Evolutionary conservation across 352 stramenopile species (phyloP).

Genomic region (Achlya hypogyna): DNA sequence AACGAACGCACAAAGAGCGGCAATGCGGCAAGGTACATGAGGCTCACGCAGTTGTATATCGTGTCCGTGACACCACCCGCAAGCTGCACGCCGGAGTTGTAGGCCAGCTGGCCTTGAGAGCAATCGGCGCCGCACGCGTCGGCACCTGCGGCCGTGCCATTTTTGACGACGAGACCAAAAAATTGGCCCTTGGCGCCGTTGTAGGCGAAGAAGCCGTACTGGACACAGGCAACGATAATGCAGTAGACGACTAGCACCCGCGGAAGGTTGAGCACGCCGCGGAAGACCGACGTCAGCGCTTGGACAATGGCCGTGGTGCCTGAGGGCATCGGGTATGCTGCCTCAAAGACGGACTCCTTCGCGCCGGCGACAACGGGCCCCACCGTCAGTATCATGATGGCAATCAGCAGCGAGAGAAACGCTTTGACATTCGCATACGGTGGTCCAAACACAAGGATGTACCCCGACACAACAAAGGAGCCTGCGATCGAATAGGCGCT

Average conservation of each 20-base stretch:
- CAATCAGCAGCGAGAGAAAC: slow-evolving; percentile 63
- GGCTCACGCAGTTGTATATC: slow-evolving; percentile 43
- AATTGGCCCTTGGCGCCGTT: slow-evolving; percentile 60
- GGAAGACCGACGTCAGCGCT: slow-evolving; percentile 38
- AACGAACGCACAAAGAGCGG: slow-evolving; percentile 37
- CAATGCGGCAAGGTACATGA: slow-evolving; percentile 36
- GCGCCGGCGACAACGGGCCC: slow-evolving; percentile 43
- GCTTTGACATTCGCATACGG: slow-evolving; percentile 50
- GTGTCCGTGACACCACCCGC: slow-evolving; percentile 41
- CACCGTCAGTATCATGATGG: slow-evolving; percentile 52
- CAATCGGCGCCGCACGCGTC: slow-evolving; percentile 30
- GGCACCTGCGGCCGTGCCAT: slow-evolving; percentile 34
- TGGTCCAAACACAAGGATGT: slow-evolving; percentile 65
- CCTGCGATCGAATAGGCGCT: slow-evolving; percentile 55
- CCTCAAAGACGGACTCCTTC: no score
- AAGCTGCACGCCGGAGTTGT: slow-evolving; percentile 46
- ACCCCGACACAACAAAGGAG: slow-evolving; percentile 52
- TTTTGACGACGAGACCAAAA: slow-evolving; percentile 47
- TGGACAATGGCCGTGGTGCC: neutral
- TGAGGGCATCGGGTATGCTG: slow-evolving; percentile 13
- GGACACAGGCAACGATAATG: slow-evolving; percentile 38
- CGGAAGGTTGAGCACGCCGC: slow-evolving; percentile 37
- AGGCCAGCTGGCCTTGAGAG: slow-evolving; percentile 25
- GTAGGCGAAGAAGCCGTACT: slow-evolving; percentile 55
- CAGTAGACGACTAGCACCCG: slow-evolving; percentile 36